phyloP scores from a whole-genome alignment of 345 rosid species.

The Eucalyptus decipiens region DNA sequence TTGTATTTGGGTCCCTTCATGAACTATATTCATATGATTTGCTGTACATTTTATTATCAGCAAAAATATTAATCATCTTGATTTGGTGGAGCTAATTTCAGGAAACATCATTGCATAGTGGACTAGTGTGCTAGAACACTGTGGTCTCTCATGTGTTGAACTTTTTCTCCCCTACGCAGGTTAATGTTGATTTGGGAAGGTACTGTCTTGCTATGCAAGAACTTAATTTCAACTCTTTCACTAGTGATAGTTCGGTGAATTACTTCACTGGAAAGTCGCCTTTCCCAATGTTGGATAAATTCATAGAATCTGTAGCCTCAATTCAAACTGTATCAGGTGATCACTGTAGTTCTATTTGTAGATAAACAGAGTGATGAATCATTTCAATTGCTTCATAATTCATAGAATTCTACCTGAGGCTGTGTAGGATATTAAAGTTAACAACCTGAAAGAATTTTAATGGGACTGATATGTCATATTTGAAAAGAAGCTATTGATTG shows the following conservation, averaged over 20 bases:
- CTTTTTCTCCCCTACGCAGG: conserved; percentile 16
- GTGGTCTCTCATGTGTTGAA: background rate
- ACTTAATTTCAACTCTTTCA: conserved; percentile 9
- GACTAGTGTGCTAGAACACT: too few relatives aligned
- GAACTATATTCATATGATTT: background rate
- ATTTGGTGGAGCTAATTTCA: background rate
- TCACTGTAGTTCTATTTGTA: background rate
- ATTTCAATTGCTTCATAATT: too few relatives aligned
- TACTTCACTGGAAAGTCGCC: conserved; percentile 58
- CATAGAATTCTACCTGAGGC: too few relatives aligned
- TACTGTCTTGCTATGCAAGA: conserved; percentile 7
- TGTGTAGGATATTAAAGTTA: too few relatives aligned
- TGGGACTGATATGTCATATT: too few relatives aligned
- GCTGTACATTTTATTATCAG: background rate
- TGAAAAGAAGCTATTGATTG: too few relatives aligned
- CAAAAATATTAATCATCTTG: background rate
- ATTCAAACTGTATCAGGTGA: conserved; percentile 54
- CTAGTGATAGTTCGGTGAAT: conserved; percentile 26
- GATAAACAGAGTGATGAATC: background rate
- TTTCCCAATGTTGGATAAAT: conserved; percentile 61
- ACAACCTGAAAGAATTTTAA: too few relatives aligned
- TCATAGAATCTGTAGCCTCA: conserved; percentile 37
- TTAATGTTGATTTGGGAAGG: conserved; percentile 23
- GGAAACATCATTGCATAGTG: background rate
- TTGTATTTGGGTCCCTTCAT: background rate